A percentile compares a stretch with the other conserved stretches of the same genome.
Evolutionary conservation across 257 asterid genomes (phyloP).

Genomic region (Ballota nigra): DNA sequence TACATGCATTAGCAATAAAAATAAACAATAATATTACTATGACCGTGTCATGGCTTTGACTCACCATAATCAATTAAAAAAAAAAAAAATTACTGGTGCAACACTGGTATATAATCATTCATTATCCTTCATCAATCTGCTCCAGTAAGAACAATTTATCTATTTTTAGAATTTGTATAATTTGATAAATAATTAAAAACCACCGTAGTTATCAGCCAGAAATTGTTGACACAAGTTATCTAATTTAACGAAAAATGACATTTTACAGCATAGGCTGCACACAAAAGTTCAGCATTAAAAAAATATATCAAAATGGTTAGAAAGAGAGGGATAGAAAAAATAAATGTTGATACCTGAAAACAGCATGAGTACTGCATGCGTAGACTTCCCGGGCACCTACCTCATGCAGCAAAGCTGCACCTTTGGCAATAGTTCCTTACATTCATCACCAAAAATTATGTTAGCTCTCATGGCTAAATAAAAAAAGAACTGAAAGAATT

Average conservation of each 20-base stretch:
- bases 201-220: constrained; percentile 1
- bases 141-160: not conserved
- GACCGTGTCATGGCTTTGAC: too few relatives aligned
- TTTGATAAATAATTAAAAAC: not conserved
- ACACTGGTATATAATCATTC: not conserved
- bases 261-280: not conserved
- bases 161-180: not conserved
- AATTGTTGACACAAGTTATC: constrained; percentile 11
- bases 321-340: constrained; percentile 6
- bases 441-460: constrained; percentile 28
- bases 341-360: constrained; percentile 61
- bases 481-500: too few relatives aligned
- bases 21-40: not conserved
- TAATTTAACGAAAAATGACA: not conserved
- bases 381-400: constrained; percentile 97
- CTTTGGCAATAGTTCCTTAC: constrained; percentile 88
- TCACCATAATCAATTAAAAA: not conserved
- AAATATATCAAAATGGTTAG: not conserved
- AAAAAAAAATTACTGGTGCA: not conserved
- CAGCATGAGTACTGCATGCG: constrained; percentile 96
- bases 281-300: not conserved
- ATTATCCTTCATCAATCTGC: constrained; percentile 1
- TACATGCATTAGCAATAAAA: not conserved
- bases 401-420: constrained; percentile 87
- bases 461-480: constrained; percentile 10